Percentiles rank a stretch among this genome's conserved stretches.
These are phyloP conservation scores for Fusarium goolgardi DNA, from an alignment of 2,329 filamentous ascomycete genomes.

Conservation along the genomic window DNA sequence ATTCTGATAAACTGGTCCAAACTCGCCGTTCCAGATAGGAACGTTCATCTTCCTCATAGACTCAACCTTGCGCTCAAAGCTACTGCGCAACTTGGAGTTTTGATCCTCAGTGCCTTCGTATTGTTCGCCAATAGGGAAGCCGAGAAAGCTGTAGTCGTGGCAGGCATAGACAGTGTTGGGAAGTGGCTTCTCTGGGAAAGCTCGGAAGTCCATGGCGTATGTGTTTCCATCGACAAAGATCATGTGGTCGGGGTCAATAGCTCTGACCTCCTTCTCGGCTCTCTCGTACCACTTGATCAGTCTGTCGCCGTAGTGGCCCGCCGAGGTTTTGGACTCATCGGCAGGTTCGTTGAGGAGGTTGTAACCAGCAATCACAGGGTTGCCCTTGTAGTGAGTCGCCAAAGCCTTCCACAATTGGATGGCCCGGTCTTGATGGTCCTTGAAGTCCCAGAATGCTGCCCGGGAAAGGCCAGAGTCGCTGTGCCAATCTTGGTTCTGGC, in stretches of 20 bases:
- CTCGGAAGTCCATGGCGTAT: slow-evolving; percentile 63
- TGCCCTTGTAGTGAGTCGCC: slow-evolving; percentile 56
- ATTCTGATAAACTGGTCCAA: slow-evolving; percentile 61
- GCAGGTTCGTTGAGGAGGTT: slow-evolving; percentile 53
- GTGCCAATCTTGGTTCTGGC: slow-evolving; percentile 63
- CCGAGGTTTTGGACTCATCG: slow-evolving; percentile 45
- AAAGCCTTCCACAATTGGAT: slow-evolving; percentile 59
- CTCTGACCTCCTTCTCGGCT: slow-evolving; percentile 54
- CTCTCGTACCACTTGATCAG: slow-evolving; percentile 57
- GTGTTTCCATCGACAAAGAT: slow-evolving; percentile 65
- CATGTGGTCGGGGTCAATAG: slow-evolving; percentile 60
- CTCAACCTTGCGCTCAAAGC: slow-evolving; percentile 57
- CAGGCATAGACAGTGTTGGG: slow-evolving; percentile 64
- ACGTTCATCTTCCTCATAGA: slow-evolving; percentile 57
- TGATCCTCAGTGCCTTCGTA: slow-evolving; percentile 58
- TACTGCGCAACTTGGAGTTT: slow-evolving; percentile 53
- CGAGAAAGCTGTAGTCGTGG: slow-evolving; percentile 65
- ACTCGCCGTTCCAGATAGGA: slow-evolving; percentile 64
- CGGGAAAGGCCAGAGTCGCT: slow-evolving; percentile 53
- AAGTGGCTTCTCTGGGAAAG: slow-evolving; percentile 55
- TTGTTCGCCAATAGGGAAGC: slow-evolving; percentile 58
- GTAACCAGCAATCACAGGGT: slow-evolving; percentile 57
- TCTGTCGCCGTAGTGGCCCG: slow-evolving; percentile 43
- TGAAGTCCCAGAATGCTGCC: slow-evolving; percentile 60
- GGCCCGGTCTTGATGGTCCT: slow-evolving; percentile 59